Conservation (phyloP, 2,329 filamentous ascomycete genomes). For the Aspergillus sp. region DNA sequence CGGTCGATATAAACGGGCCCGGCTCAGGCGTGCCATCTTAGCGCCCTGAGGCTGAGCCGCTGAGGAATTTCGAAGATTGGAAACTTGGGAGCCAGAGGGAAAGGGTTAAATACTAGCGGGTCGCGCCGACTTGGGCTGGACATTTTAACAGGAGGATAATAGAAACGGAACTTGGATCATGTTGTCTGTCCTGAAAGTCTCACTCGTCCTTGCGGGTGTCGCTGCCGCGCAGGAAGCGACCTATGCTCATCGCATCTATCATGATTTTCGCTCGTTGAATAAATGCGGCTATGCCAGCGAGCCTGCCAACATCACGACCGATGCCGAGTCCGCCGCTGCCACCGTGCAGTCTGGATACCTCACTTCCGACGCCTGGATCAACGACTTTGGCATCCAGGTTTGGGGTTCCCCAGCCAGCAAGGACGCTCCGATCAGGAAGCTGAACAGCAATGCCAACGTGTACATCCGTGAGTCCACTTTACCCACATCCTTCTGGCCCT, state of each 20-base stretch:
- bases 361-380: background rate
- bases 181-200: background rate
- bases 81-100: background rate
- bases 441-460: slow-evolving; percentile 5
- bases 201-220: background rate
- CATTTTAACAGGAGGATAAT: background rate
- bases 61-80: too few relatives aligned
- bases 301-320: slow-evolving; percentile 2
- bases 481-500: too few relatives aligned
- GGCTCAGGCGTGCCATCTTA: background rate
- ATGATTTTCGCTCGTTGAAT: slow-evolving; percentile 8
- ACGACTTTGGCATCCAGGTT: slow-evolving; percentile 10
- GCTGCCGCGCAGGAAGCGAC: background rate
- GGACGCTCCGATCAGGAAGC: background rate
- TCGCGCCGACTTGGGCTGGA: background rate
- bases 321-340: background rate
- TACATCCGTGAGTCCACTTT: background rate
- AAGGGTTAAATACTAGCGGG: background rate
- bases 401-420: background rate
- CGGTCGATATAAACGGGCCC: background rate
- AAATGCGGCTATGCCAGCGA: background rate
- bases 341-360: slow-evolving; percentile 1
- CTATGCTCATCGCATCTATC: slow-evolving; percentile 5
- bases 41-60: background rate
- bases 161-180: background rate